phyloP scores from a whole-genome alignment of 2,329 filamentous ascomycete species.

The Cercospora sojina region DNA sequence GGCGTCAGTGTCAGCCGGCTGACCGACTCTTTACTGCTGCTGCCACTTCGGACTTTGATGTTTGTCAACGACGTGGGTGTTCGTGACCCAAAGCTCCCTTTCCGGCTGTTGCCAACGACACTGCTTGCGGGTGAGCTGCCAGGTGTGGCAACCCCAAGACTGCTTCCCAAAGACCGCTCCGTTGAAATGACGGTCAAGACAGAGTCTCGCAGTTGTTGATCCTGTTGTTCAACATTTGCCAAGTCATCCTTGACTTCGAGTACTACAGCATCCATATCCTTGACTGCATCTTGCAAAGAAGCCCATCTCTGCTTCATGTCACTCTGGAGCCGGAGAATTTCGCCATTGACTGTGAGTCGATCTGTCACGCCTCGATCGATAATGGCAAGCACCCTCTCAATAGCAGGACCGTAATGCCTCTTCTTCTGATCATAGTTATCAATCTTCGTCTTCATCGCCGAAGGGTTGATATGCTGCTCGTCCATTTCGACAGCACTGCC shows the following conservation, averaged over 20 bases:
- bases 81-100: slow-evolving; percentile 48
- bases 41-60: slow-evolving; percentile 27
- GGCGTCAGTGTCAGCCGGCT: slow-evolving; percentile 19
- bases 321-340: slow-evolving; percentile 80
- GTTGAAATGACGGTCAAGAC: slow-evolving; percentile 89
- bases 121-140: slow-evolving; percentile 66
- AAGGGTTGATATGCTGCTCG: slow-evolving; percentile 69
- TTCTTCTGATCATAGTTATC: slow-evolving; percentile 96
- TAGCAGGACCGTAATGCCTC: slow-evolving; percentile 87
- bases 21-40: slow-evolving; percentile 18
- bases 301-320: slow-evolving; percentile 85
- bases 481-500: slow-evolving; percentile 74
- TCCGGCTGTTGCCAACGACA: slow-evolving; percentile 55
- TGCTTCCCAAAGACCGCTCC: slow-evolving; percentile 69
- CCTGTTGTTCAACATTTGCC: slow-evolving; percentile 47
- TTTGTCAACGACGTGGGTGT: slow-evolving; percentile 43
- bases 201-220: slow-evolving; percentile 82
- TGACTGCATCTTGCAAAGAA: slow-evolving; percentile 71
- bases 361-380: slow-evolving; percentile 96
- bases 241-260: slow-evolving; percentile 61
- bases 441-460: slow-evolving; percentile 73
- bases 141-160: slow-evolving; percentile 59
- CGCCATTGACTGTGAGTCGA: slow-evolving; percentile 92
- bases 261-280: slow-evolving; percentile 70
- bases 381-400: slow-evolving; percentile 85